Conservation (phyloP, 805 yeast species). For the Ogataea glucozyma region DNA sequence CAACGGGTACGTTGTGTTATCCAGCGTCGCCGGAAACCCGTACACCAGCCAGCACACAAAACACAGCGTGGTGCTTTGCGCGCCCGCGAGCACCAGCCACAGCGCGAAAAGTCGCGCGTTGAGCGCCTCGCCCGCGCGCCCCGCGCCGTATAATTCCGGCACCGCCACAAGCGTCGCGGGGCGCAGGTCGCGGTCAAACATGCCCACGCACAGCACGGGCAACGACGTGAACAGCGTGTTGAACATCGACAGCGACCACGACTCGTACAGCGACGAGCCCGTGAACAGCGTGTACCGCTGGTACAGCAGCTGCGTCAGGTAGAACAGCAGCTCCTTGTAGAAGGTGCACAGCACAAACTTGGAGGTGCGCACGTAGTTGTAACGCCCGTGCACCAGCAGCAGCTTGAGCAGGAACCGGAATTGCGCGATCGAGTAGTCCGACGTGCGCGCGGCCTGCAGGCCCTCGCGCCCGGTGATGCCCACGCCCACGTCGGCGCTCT, state of each 20-base stretch:
- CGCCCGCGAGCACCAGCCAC: conserved; percentile 79
- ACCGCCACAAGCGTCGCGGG: conserved; percentile 88
- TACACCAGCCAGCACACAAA: conserved; percentile 67
- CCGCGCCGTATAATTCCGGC: conserved; percentile 83
- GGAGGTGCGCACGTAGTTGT: conserved; percentile 88
- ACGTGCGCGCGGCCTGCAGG: conserved; percentile 90
- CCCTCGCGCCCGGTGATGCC: conserved; percentile 99
- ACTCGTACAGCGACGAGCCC: conserved; percentile 90
- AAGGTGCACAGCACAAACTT: conserved; percentile 92
- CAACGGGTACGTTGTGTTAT: conserved; percentile 77
- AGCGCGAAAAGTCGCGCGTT: conserved; percentile 64
- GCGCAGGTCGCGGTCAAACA: conserved; percentile 86
- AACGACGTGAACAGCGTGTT: conserved; percentile 93
- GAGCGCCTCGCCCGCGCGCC: conserved; percentile 74
- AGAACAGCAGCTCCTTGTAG: conserved; percentile 89
- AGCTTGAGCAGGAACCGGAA: conserved; percentile 82
- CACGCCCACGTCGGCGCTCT: conserved; percentile 95
- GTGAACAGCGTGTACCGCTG: conserved; percentile 87
- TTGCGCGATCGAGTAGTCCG: conserved; percentile 95
- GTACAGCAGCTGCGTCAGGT: conserved; percentile 82
- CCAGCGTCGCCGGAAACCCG: conserved; percentile 68
- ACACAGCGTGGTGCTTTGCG: conserved; percentile 69
- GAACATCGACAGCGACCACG: conserved; percentile 97
- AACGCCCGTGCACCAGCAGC: conserved; percentile 90
- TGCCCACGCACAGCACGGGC: conserved; percentile 91